phyloP scores from a whole-genome alignment of 2,329 filamentous ascomycete genomes.

The Emericellopsis atlantica region DNA sequence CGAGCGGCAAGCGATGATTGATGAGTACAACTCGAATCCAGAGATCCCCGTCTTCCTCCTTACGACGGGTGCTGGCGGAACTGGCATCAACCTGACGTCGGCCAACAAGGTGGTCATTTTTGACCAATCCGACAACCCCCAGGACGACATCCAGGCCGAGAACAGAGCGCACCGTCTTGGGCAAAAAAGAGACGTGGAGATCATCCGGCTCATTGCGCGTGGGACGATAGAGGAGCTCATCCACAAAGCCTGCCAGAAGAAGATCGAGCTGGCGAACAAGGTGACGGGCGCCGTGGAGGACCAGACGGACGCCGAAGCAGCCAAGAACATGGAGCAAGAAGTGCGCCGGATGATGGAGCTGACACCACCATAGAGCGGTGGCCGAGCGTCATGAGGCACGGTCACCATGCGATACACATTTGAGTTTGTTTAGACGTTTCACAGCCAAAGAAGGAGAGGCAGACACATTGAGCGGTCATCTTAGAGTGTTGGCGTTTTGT shows the following conservation, averaged over 20 bases:
- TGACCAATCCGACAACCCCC: slow-evolving; percentile 93
- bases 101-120: slow-evolving; percentile 98
- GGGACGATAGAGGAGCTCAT: slow-evolving; percentile 90
- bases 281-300: slow-evolving; percentile 30
- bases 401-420: too few species aligned
- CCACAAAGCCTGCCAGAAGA: slow-evolving; percentile 80
- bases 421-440: too few species aligned
- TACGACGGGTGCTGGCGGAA: slow-evolving; percentile 89
- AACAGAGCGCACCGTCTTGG: slow-evolving; percentile 93
- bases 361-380: slow-evolving; percentile 20
- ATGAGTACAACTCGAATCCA: slow-evolving; percentile 67
- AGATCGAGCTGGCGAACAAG: slow-evolving; percentile 70
- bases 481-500: too few species aligned
- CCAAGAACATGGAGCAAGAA: slow-evolving; percentile 26
- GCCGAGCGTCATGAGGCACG: background rate
- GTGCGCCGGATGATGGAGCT: slow-evolving; percentile 31
- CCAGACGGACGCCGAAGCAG: slow-evolving; percentile 9
- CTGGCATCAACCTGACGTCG: slow-evolving; percentile 87
- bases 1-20: slow-evolving; percentile 75
- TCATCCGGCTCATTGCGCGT: slow-evolving; percentile 70
- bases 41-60: slow-evolving; percentile 84
- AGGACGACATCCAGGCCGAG: slow-evolving; percentile 96
- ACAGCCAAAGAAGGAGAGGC: too few species aligned
- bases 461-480: too few species aligned
- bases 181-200: slow-evolving; percentile 81